Percentiles rank a stretch among this genome's conserved stretches.
These are phyloP conservation scores for Powellomyces hirtus DNA, from an alignment of 192 early-diverging fungal genomes.

Conservation along the genomic window DNA sequence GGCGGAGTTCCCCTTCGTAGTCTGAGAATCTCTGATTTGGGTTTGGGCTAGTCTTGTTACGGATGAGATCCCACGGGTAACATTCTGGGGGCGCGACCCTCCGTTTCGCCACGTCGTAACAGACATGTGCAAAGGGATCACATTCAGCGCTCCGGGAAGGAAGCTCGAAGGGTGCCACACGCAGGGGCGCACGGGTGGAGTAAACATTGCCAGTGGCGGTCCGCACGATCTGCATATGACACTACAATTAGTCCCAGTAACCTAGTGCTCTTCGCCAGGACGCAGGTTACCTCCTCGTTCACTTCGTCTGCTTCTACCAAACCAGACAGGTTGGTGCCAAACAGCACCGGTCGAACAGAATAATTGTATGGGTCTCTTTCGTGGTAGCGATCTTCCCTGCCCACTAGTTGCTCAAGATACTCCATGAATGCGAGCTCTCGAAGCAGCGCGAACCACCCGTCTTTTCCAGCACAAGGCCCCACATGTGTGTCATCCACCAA, in stretches of 20 bases:
- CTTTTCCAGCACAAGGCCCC: neutral
- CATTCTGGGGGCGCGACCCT: neutral
- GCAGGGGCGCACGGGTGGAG: neutral
- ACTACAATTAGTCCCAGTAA: neutral
- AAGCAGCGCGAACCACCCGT: neutral
- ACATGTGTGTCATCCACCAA: neutral
- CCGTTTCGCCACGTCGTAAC: neutral
- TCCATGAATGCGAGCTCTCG: neutral
- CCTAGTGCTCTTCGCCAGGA: neutral
- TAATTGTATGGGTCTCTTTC: neutral
- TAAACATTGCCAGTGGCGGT: neutral
- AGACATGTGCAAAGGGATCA: neutral
- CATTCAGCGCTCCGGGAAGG: neutral
- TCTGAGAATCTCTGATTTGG: too few relatives aligned
- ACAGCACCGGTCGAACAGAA: neutral
- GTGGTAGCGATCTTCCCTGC: neutral
- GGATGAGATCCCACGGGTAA: neutral
- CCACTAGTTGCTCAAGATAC: neutral
- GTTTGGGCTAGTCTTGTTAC: neutral
- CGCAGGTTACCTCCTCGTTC: too few relatives aligned
- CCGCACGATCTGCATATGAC: neutral
- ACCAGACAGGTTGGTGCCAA: neutral
- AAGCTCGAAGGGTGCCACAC: neutral
- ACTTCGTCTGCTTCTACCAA: too few relatives aligned
- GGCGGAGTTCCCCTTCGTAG: neutral